Evolutionary conservation across 352 stramenopile species (phyloP), one percentile per base, ranked within the genome.

Genomic region (Elongisporangium undulatum): DNA sequence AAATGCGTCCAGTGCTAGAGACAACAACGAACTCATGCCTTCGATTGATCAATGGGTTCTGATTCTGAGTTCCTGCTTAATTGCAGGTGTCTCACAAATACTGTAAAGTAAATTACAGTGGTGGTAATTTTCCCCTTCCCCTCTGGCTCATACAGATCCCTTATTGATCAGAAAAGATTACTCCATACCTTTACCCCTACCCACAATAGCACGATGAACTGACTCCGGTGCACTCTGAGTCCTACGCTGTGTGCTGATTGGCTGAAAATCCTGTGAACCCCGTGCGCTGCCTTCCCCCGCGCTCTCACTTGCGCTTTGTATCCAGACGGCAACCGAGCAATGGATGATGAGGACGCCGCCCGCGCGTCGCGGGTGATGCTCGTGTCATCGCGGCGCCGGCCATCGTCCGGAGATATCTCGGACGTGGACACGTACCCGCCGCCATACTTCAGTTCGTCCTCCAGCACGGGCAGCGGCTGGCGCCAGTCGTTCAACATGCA

Each of bases 341-440:
- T 45, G 34, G 34, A 45, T 12, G 57, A 75, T 20, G 65, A 72
- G 1, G 66, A 74, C 3, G 68, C 71, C 17, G 51, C 56, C 23
- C 56, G 76, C 51, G 74, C 67, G 17, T 77, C 76, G 10, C 76
- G 76, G 9, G 76, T 86, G n/a, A 61, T 75, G 38, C 72, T 79
- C 16, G 71, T 86, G 48, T 79, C 69, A 6, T 64, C 67, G 55
- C 74, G 76, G 9, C 55, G 76, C 51, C 69, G 74, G 16, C 76
- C 64, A 9, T 83, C 76, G 9, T 48, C 53, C 23, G 71, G 75
- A 45, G 66, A 70, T 45, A 58, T 57, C 17, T 57, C 67, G 56
- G 64, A 67, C 16, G 22, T 63, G 49, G 67, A 77, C 29, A 75
- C 71, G 12, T 76, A 74, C 58, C 66, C 64, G 13, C 74, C 71